Percentiles rank a stretch among this genome's conserved stretches.
Conservation (phyloP, 2,329 filamentous ascomycete species). For the Beauveria bassiana region DNA sequence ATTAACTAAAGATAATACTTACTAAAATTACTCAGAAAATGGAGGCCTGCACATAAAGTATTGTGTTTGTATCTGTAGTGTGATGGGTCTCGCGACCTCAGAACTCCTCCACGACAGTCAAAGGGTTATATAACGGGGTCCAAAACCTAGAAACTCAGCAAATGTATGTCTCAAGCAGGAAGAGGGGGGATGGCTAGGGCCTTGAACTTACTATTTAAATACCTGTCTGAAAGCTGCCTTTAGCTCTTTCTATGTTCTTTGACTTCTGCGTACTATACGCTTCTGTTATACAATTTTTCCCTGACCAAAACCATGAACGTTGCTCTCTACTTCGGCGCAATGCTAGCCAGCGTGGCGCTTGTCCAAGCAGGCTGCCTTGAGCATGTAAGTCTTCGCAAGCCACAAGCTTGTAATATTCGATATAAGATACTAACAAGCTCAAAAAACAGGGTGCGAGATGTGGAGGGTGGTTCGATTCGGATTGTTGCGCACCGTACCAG, state of each 20-base stretch:
- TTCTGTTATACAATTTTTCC: neutral
- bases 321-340: neutral
- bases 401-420: neutral
- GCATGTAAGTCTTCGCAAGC: neutral
- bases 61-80: too few relatives aligned
- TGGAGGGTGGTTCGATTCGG: neutral
- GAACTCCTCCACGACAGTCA: too few relatives aligned
- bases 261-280: neutral
- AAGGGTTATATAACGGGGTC: neutral
- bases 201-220: neutral
- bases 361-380: neutral
- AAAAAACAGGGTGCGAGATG: neutral
- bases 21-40: too few relatives aligned
- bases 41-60: too few relatives aligned
- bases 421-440: neutral
- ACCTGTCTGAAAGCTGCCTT: neutral
- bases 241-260: neutral
- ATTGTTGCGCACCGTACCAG: neutral
- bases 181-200: neutral
- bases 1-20: too few relatives aligned
- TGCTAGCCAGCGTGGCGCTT: neutral
- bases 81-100: too few relatives aligned
- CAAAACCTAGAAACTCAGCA: neutral
- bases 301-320: neutral
- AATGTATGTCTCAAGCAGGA: neutral